Evolutionary conservation across 345 rosid genomes (phyloP).

Genomic region (Eucalyptus viminalis): DNA sequence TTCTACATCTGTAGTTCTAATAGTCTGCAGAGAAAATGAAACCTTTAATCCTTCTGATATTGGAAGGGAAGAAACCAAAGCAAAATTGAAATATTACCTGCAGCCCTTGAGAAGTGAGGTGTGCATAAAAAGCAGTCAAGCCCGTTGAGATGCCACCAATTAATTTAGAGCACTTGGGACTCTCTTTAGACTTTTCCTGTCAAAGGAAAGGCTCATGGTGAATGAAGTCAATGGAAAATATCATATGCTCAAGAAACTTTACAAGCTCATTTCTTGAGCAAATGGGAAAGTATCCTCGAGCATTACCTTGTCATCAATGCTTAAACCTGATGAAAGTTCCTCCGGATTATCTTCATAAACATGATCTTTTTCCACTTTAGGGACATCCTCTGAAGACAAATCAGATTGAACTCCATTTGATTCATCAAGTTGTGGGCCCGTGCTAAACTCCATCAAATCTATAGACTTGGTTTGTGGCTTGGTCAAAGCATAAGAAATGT

Average conservation of each 20-base stretch:
- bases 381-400: neutral
- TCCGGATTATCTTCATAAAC: neutral
- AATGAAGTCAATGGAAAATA: neutral
- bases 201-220: neutral
- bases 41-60: neutral
- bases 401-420: neutral
- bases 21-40: slow-evolving; percentile 7
- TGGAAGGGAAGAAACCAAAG: neutral
- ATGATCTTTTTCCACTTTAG: neutral
- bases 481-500: neutral
- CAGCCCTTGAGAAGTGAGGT: slow-evolving; percentile 4
- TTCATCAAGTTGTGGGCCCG: neutral
- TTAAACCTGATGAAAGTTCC: neutral
- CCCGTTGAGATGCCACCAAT: neutral
- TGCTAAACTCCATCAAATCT: neutral
- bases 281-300: neutral
- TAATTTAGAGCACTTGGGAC: neutral
- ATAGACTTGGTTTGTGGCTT: neutral
- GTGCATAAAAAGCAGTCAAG: neutral
- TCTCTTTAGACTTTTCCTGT: neutral
- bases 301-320: slow-evolving; percentile 7
- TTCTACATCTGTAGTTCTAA: slow-evolving; percentile 17
- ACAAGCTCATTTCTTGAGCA: neutral
- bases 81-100: slow-evolving; percentile 13
- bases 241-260: neutral